A percentile compares a stretch with the other conserved stretches of the same genome.
Evolutionary conservation across 2,329 filamentous ascomycete species (phyloP).

Genomic region (Myriosclerotinia duriaeana): DNA sequence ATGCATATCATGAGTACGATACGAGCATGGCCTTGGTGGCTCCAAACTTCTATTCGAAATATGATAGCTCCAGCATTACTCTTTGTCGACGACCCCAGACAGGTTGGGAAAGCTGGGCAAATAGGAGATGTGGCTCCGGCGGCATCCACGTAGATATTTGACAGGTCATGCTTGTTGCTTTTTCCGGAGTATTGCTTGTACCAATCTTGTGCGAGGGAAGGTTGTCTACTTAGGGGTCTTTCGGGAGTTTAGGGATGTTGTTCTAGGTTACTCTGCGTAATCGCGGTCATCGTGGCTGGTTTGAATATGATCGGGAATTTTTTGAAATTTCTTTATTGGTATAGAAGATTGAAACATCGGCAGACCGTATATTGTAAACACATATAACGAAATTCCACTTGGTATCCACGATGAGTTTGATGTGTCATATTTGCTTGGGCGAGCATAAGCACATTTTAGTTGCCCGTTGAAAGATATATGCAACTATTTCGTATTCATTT

Average conservation of each 20-base stretch:
- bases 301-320: background rate
- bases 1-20: conserved; percentile 27
- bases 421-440: background rate
- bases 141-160: conserved; percentile 18
- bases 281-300: background rate
- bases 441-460: background rate
- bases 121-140: conserved; percentile 2
- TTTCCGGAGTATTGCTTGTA: conserved; percentile 9
- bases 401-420: background rate
- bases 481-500: background rate
- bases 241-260: background rate
- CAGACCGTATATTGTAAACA: conserved; percentile 1
- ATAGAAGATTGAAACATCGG: background rate
- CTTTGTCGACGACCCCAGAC: background rate
- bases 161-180: background rate
- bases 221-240: background rate
- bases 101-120: background rate
- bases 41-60: conserved; percentile 33
- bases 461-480: background rate
- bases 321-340: background rate
- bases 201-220: background rate
- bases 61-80: conserved; percentile 25
- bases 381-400: background rate
- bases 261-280: conserved; percentile 18
- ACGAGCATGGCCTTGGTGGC: conserved; percentile 37